A percentile compares a stretch with the other conserved stretches of the same genome.
Conservation (phyloP, 2,329 filamentous ascomycete genomes). For the Ascomycota sp. region DNA sequence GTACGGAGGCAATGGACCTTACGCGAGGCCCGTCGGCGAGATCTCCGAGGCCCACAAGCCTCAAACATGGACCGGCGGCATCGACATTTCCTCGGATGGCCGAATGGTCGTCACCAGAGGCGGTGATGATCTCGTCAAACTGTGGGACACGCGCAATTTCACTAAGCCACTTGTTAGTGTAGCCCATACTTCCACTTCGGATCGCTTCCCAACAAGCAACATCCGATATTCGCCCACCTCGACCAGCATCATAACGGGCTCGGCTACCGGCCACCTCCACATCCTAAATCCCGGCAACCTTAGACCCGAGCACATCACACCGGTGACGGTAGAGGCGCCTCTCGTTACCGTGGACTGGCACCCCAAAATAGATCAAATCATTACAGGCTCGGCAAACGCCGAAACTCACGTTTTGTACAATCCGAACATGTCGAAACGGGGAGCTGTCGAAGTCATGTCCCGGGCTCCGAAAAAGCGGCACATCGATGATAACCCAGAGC, state of each 20-base stretch:
- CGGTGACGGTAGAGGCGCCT: conserved; percentile 65
- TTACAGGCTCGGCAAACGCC: conserved; percentile 79
- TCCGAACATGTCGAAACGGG: conserved; percentile 56
- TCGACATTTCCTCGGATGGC: conserved; percentile 80
- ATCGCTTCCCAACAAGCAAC: conserved; percentile 62
- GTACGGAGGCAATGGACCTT: conserved; percentile 79
- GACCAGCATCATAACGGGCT: conserved; percentile 72
- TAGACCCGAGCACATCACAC: conserved; percentile 60
- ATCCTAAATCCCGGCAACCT: conserved; percentile 87
- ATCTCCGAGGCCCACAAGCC: conserved; percentile 61
- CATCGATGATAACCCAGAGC: conserved; percentile 72
- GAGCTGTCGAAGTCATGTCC: conserved; percentile 75
- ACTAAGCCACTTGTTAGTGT: conserved; percentile 67
- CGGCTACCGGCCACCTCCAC: conserved; percentile 63
- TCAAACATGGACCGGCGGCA: conserved; percentile 74
- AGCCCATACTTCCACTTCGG: conserved; percentile 59
- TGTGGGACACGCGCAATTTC: conserved; percentile 94
- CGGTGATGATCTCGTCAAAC: conserved; percentile 77
- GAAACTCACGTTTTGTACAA: conserved; percentile 82
- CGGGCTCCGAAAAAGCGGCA: conserved; percentile 86
- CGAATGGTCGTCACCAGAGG: conserved; percentile 76
- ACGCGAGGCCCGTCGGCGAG: conserved; percentile 58
- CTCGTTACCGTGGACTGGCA: conserved; percentile 82
- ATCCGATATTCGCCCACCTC: conserved; percentile 76
- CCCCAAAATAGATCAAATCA: conserved; percentile 80